Conservation (phyloP, 768 basidiomycete genomes). For the Rhodocollybia butyracea region DNA sequence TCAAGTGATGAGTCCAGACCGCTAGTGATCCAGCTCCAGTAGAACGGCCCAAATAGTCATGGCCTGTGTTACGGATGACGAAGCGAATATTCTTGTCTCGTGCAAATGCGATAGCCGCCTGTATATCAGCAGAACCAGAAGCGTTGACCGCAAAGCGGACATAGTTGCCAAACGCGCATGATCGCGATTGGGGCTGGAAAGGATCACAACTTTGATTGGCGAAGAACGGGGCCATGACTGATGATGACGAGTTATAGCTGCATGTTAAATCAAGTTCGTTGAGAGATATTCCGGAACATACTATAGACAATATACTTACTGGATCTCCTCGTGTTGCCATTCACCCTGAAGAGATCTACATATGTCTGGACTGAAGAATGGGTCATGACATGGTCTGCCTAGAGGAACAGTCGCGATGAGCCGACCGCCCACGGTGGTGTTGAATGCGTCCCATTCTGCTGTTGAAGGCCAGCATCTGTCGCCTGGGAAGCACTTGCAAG, state of each 20-base stretch:
- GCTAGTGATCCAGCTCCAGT: slow-evolving; percentile 7
- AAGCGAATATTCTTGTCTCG: slow-evolving; percentile 7
- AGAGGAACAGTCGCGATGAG: slow-evolving; percentile 8
- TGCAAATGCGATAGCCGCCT: slow-evolving; percentile 3
- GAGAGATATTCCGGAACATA: background rate
- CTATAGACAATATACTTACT: background rate
- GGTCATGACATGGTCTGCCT: slow-evolving; percentile 7
- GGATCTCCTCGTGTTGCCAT: background rate
- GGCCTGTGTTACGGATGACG: slow-evolving; percentile 10
- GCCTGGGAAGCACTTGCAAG: no score
- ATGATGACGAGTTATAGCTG: background rate
- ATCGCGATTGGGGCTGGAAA: background rate
- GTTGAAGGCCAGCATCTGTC: no score
- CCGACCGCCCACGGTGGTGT: slow-evolving; percentile 4
- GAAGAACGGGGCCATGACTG: slow-evolving; percentile 7
- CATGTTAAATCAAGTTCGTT: no score
- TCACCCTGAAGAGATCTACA: background rate
- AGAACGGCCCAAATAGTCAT: slow-evolving; percentile 8
- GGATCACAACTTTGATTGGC: slow-evolving; percentile 10
- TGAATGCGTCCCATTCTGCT: slow-evolving; percentile 3
- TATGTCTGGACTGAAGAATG: background rate
- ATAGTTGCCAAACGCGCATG: slow-evolving; percentile 7
- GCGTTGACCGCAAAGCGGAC: slow-evolving; percentile 7
- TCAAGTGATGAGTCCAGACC: slow-evolving; percentile 8
- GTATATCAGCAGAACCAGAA: slow-evolving; percentile 3